Evolutionary conservation across 768 basidiomycete genomes (phyloP), one percentile per base, ranked within the genome.

Genomic region (Sistotremastrum niveocremeum): DNA sequence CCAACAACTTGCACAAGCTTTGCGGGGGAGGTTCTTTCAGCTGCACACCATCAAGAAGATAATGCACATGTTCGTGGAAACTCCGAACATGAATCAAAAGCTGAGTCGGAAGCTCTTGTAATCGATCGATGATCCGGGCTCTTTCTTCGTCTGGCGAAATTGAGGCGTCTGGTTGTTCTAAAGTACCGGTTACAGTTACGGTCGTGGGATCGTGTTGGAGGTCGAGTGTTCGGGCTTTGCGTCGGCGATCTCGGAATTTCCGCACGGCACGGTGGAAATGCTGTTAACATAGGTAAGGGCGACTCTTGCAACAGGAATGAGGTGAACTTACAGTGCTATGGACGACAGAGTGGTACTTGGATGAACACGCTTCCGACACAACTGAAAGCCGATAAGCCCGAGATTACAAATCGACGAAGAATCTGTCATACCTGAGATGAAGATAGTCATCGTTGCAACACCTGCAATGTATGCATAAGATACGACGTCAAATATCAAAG

Each of bases 381-480:
- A 84, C 81, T 79, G 54, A 1, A 20, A 20, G 20, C 20, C 20
- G 20, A 20, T 28, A 6, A n/a, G 9, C 45, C 41, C 44, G 33
- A 10, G 4, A 41, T 2, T 11, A 20, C 20, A 20, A 20, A 20
- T 20, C 20, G 20, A 20, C 28, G 28, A n/a, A 34, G 34, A 20
- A 20, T 41, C 34, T 29, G 5, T 60, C 73, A 6, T 39, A 82
- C 83, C 73, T 5, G 84, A 80, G 48, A 86, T 69, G 10, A 86
- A 65, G 30, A 83, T 75, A 0, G 85, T 84, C 76, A 87, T 74
- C 1, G 81, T 76, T 1, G 69, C 82, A 9, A 86, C 79, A 10
- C 84, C 20, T 20, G 20, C 20, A 20, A 20, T 20, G 20, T 20
- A 20, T 20, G 20, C 20, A 20, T 20, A 20, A 20, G 20, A 20